Percentiles rank a stretch among this genome's conserved stretches.
These are phyloP conservation scores for Beauveria medogensis DNA, from an alignment of 2,329 filamentous ascomycete genomes.

Conservation along the genomic window DNA sequence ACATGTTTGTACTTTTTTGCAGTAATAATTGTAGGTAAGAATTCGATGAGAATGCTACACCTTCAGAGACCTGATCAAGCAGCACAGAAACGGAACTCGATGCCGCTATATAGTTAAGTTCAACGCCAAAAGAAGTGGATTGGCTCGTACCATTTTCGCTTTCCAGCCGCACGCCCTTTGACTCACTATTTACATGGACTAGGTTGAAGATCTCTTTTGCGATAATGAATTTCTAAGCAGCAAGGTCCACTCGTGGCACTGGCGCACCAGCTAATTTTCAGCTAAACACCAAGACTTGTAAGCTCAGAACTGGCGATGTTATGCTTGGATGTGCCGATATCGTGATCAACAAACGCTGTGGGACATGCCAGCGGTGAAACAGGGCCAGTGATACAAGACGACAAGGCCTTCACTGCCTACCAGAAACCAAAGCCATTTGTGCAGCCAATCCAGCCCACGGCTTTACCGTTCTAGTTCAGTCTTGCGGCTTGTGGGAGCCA, in stretches of 20 bases:
- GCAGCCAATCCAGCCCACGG: not conserved
- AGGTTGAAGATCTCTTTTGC: not conserved
- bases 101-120: not conserved
- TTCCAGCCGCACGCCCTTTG: slow-evolving; percentile 4
- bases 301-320: not conserved
- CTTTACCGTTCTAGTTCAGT: not conserved
- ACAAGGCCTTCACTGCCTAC: not conserved
- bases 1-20: slow-evolving; percentile 19
- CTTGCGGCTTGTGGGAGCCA: not conserved
- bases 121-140: not conserved
- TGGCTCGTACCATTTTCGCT: not conserved
- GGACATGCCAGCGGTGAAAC: not conserved
- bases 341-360: not conserved
- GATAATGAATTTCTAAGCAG: slow-evolving; percentile 7
- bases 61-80: not conserved
- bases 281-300: not conserved
- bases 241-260: not conserved
- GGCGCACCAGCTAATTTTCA: not conserved
- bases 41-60: not conserved
- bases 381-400: no score
- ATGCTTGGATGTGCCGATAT: not conserved
- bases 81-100: not conserved
- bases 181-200: not conserved
- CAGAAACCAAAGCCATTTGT: not conserved
- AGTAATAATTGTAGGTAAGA: not conserved